These are phyloP conservation scores for Lizanozyma gosingica DNA, from an alignment of 1,139 yeast species.

Conservation along the genomic window DNA sequence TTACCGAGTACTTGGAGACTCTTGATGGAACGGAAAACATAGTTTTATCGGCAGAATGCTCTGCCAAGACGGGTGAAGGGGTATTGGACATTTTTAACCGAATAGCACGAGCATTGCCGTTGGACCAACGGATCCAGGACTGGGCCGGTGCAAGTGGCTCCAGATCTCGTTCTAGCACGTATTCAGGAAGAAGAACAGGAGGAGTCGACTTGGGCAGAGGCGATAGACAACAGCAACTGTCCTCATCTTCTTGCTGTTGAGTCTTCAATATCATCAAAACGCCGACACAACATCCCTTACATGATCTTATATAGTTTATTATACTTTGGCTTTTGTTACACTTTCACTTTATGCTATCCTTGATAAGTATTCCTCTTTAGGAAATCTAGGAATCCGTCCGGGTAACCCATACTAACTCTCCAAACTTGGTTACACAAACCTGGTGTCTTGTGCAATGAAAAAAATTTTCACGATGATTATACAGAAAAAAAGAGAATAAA, in stretches of 20 bases:
- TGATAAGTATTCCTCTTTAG: no score
- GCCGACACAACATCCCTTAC: no score
- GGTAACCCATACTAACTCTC: constrained; percentile 1
- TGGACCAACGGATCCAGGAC: constrained; percentile 22
- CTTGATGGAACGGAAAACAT: constrained; percentile 20
- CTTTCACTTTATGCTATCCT: no score
- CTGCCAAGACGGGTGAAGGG: constrained; percentile 41
- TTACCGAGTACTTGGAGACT: constrained; percentile 24
- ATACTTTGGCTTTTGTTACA: no score
- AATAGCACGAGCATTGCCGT: constrained; percentile 37
- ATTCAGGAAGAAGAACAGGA: constrained; percentile 14
- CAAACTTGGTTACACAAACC: neutral
- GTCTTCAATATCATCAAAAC: no score
- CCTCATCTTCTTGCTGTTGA: constrained; percentile 21
- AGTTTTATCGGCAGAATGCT: constrained; percentile 31
- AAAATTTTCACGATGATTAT: constrained; percentile 11
- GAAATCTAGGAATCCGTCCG: no score
- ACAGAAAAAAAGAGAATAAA: no score
- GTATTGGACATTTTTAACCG: constrained; percentile 34
- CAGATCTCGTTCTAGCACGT: neutral
- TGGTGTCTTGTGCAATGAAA: constrained; percentile 5
- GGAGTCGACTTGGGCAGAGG: constrained; percentile 34
- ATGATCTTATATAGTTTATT: no score
- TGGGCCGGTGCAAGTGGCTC: constrained; percentile 7
- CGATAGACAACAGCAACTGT: constrained; percentile 16